Conservation (phyloP, 139 green algal species). For the Asterochloris erici region DNA sequence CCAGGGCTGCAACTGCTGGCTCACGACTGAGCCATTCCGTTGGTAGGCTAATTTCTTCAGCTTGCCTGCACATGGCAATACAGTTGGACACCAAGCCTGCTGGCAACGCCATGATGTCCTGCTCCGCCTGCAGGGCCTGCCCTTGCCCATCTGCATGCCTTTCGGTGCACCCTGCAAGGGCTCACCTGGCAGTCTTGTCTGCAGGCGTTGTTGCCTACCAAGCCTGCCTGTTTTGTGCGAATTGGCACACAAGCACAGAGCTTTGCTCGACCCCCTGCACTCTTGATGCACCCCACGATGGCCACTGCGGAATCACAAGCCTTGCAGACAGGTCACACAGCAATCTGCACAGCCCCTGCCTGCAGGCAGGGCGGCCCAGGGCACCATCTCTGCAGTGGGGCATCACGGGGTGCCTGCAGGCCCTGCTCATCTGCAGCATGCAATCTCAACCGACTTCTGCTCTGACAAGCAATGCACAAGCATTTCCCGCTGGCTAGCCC, state of each 20-base stretch:
- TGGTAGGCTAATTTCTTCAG: background rate
- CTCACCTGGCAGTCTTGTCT: background rate
- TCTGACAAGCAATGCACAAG: background rate
- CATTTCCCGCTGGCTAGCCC: background rate
- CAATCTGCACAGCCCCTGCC: no score
- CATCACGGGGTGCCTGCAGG: slow-evolving; percentile 55
- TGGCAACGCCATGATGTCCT: background rate
- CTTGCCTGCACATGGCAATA: background rate
- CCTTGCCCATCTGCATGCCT: background rate
- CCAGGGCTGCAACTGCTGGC: no score
- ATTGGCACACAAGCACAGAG: background rate
- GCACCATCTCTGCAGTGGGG: no score
- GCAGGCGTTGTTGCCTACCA: no score
- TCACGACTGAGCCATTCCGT: no score
- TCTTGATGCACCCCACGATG: background rate
- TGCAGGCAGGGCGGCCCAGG: no score
- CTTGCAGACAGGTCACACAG: no score
- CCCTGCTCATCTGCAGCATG: no score
- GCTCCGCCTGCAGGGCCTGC: background rate
- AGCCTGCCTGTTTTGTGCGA: background rate
- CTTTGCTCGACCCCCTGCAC: no score
- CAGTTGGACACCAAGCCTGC: background rate
- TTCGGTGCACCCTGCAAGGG: background rate
- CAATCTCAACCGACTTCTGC: background rate
- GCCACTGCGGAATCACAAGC: background rate